Evolutionary conservation across 306 rosid genomes (phyloP).

Genomic region (Datisca glomerata): DNA sequence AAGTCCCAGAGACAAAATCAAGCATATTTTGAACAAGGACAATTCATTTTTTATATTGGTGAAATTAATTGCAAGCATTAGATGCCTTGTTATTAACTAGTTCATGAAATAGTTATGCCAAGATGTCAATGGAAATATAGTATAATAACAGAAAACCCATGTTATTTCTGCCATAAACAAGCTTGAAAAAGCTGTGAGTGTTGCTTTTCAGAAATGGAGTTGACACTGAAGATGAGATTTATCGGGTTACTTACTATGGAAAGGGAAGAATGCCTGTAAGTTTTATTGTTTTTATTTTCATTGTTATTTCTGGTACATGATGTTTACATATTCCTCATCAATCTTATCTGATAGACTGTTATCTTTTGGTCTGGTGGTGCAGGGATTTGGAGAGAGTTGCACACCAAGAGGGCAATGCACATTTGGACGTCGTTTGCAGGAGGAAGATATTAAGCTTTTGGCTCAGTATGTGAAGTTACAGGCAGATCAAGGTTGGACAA

Average conservation of each 20-base stretch:
- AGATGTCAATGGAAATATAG: not conserved
- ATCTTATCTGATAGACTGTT: no score
- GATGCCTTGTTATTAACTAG: not conserved
- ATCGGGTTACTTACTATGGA: conserved; percentile 66
- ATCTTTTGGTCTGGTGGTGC: no score
- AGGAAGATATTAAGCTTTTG: conserved; percentile 68
- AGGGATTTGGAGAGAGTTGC: conserved; percentile 88
- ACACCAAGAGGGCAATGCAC: conserved; percentile 93
- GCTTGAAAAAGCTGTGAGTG: no score
- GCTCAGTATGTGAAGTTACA: conserved; percentile 80
- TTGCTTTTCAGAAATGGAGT: conserved; percentile 59
- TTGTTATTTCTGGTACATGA: not conserved
- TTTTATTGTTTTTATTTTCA: conserved; percentile 1
- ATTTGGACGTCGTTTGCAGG: conserved; percentile 85
- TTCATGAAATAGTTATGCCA: no score
- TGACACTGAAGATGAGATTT: conserved; percentile 70
- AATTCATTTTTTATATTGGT: not conserved
- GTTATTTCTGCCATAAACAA: conserved; percentile 4
- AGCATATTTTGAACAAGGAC: not conserved
- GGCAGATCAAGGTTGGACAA: conserved; percentile 87
- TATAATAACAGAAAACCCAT: not conserved
- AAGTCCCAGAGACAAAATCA: not conserved
- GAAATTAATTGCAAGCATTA: not conserved
- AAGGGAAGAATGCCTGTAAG: conserved; percentile 90
- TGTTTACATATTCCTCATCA: no score